Evolutionary conservation across 495 filamentous ascomycete genomes (phyloP).

Genomic region (Lepraria neglecta): DNA sequence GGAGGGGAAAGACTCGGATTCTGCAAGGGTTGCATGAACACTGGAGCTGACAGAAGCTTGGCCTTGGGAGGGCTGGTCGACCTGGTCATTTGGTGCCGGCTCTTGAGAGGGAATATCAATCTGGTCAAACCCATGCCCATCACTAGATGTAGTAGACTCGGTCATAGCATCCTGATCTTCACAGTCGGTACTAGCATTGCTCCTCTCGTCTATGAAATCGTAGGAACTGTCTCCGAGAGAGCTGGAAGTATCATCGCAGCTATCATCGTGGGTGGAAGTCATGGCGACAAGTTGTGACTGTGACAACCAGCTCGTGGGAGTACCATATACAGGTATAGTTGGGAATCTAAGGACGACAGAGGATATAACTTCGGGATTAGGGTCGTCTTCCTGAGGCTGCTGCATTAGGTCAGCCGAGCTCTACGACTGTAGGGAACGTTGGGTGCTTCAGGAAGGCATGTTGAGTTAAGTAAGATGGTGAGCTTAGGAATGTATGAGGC

Average conservation of each 20-base stretch:
- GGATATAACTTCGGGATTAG: not conserved
- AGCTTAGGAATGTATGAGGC: not conserved
- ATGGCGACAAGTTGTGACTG: slow-evolving; percentile 29
- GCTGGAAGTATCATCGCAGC: slow-evolving; percentile 27
- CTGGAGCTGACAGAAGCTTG: not conserved
- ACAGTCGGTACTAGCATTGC: slow-evolving; percentile 27
- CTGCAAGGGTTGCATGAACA: not conserved
- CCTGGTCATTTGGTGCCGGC: not conserved
- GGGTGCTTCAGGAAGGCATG: slow-evolving; percentile 13
- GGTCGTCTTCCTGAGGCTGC: slow-evolving; percentile 17
- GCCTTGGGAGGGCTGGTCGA: not conserved
- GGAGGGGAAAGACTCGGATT: not conserved
- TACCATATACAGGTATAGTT: slow-evolving; percentile 25
- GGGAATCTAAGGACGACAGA: slow-evolving; percentile 23
- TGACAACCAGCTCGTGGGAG: slow-evolving; percentile 25
- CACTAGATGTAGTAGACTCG: slow-evolving; percentile 23
- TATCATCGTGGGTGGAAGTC: slow-evolving; percentile 27
- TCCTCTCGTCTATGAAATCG: slow-evolving; percentile 46
- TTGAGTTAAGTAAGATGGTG: not conserved
- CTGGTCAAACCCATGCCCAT: slow-evolving; percentile 17
- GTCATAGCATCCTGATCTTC: slow-evolving; percentile 25
- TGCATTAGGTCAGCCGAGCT: slow-evolving; percentile 25
- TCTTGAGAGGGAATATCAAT: slow-evolving; percentile 3
- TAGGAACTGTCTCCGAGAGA: slow-evolving; percentile 52
- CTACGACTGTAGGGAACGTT: slow-evolving; percentile 3